Conservation (phyloP, 2,329 filamentous ascomycete species). For the Phyllosticta capitalensis region DNA sequence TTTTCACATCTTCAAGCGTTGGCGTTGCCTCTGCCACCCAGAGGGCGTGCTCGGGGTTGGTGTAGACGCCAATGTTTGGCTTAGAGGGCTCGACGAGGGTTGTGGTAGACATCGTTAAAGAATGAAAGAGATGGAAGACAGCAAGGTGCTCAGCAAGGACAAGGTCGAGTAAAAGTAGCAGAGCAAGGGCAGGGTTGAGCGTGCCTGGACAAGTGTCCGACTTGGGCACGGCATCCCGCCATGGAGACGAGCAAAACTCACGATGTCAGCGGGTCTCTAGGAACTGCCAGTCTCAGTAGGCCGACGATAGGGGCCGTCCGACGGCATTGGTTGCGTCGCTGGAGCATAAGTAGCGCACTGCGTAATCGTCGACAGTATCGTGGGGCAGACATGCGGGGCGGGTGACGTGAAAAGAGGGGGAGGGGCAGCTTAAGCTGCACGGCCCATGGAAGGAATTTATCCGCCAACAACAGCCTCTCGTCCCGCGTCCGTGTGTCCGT, state of each 20-base stretch:
- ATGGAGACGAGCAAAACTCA: background rate
- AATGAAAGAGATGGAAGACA: background rate
- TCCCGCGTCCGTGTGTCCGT: background rate
- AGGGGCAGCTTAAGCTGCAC: background rate
- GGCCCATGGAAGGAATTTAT: background rate
- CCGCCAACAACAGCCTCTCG: background rate
- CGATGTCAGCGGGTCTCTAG: background rate
- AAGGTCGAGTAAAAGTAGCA: background rate
- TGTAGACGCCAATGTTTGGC: conserved; percentile 92
- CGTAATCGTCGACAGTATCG: background rate
- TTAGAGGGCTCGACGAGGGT: conserved; percentile 47
- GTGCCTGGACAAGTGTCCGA: background rate
- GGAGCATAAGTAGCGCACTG: background rate
- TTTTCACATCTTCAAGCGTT: conserved; percentile 62
- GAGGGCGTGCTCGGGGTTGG: conserved; percentile 82
- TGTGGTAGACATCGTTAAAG: conserved; percentile 20
- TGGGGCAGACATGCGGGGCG: background rate
- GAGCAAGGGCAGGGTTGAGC: background rate
- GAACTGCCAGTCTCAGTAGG: background rate
- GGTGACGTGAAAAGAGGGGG: background rate
- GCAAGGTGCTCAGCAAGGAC: background rate
- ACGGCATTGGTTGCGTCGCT: background rate
- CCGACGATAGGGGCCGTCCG: background rate
- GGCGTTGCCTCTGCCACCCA: conserved; percentile 78
- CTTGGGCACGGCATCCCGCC: background rate